phyloP scores from a whole-genome alignment of 2,329 filamentous ascomycete species.

The Fusarium sp. region DNA sequence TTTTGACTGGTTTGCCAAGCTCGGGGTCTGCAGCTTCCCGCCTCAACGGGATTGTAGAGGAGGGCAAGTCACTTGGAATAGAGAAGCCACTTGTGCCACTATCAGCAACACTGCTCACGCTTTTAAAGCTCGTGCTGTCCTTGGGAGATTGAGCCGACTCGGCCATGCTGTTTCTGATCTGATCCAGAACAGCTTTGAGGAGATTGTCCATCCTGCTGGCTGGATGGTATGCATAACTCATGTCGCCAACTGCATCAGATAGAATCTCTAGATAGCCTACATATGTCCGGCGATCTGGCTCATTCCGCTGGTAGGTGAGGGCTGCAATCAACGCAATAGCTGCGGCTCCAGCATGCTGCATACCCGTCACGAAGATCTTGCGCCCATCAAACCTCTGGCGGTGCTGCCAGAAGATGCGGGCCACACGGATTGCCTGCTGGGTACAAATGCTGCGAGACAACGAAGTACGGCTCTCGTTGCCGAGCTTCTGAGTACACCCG shows the following conservation, averaged over 20 bases:
- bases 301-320: slow-evolving; percentile 51
- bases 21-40: slow-evolving; percentile 46
- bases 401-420: slow-evolving; percentile 67
- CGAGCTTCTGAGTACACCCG: slow-evolving; percentile 50
- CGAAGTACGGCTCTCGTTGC: slow-evolving; percentile 57
- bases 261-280: slow-evolving; percentile 65
- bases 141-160: slow-evolving; percentile 36
- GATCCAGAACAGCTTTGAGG: slow-evolving; percentile 63
- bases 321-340: slow-evolving; percentile 66
- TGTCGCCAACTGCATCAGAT: slow-evolving; percentile 62
- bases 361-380: slow-evolving; percentile 62
- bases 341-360: slow-evolving; percentile 67
- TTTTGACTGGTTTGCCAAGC: slow-evolving; percentile 45
- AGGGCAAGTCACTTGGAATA: slow-evolving; percentile 30
- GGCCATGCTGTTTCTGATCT: slow-evolving; percentile 54
- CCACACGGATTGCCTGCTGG: slow-evolving; percentile 65
- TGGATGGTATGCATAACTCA: slow-evolving; percentile 65
- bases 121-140: slow-evolving; percentile 28
- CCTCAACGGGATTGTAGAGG: slow-evolving; percentile 46
- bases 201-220: slow-evolving; percentile 65
- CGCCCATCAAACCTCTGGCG: slow-evolving; percentile 63
- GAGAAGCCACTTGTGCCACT: slow-evolving; percentile 22
- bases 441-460: slow-evolving; percentile 65
- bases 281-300: slow-evolving; percentile 53
- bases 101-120: background rate